Conservation (phyloP, 495 filamentous ascomycete genomes). For the Gamarada debralockiae region DNA sequence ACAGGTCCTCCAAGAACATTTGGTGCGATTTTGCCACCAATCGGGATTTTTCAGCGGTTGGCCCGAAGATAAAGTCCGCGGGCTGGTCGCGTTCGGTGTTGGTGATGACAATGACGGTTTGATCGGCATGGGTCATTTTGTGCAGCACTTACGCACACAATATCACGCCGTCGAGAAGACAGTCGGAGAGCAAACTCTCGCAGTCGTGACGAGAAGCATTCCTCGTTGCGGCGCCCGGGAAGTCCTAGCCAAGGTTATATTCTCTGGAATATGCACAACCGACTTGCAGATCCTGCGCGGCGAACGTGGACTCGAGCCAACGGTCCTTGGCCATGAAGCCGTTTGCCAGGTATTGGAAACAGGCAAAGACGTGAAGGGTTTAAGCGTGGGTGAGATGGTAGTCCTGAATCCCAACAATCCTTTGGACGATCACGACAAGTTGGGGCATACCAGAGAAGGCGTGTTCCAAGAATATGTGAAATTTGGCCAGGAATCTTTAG, state of each 20-base stretch:
- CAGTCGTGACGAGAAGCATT: not conserved
- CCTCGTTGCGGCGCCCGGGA: not conserved
- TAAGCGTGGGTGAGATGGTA: too few species aligned
- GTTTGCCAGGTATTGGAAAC: too few species aligned
- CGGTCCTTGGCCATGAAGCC: too few species aligned
- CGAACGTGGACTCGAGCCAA: too few species aligned
- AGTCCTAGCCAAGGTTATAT: not conserved
- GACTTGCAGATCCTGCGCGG: too few species aligned
- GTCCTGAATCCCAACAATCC: too few species aligned
- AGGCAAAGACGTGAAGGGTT: too few species aligned
- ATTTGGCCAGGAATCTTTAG: not conserved
- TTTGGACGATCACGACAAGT: too few species aligned
- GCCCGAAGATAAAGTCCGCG: not conserved
- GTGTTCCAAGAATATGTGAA: not conserved
- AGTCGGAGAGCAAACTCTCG: not conserved
- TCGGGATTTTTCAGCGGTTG: not conserved
- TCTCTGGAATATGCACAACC: too few species aligned
- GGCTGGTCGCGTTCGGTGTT: not conserved
- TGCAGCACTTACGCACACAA: not conserved
- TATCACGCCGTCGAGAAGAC: not conserved
- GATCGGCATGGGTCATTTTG: not conserved
- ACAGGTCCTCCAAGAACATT: not conserved
- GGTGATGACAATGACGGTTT: not conserved
- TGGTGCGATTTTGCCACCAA: not conserved
- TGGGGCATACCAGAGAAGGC: too few species aligned